Evolutionary conservation across 192 early-diverging fungal genomes (phyloP).

Genomic region (Geosiphon pyriformis): DNA sequence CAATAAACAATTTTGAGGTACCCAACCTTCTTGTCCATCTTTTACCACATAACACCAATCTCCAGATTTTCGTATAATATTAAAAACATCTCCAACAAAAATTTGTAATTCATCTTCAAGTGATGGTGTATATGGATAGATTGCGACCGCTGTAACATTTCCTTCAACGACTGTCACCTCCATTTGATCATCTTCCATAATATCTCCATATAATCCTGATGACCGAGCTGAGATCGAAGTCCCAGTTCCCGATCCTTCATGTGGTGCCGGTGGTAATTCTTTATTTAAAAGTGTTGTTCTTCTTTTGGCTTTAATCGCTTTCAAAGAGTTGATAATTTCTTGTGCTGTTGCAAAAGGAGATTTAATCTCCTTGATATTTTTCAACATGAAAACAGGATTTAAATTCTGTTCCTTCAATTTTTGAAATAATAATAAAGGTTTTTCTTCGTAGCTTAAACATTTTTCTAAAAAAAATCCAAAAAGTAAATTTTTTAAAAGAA

Average conservation of each 20-base stretch:
- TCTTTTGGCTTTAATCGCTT: constrained; percentile 22
- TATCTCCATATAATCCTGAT: constrained; percentile 31
- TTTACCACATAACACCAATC: constrained; percentile 60
- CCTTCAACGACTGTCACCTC: constrained; percentile 30
- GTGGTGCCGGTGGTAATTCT: constrained; percentile 19
- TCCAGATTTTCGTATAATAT: constrained; percentile 46
- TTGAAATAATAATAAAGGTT: constrained; percentile 66
- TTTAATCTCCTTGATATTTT: constrained; percentile 51
- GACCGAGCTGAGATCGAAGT: neutral
- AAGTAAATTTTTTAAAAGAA: neutral
- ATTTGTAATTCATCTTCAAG: constrained; percentile 58
- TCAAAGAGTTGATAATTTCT: constrained; percentile 14
- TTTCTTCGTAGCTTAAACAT: constrained; percentile 70
- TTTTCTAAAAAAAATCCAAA: constrained; percentile 42
- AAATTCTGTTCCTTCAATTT: constrained; percentile 65
- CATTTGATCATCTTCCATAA: constrained; percentile 13
- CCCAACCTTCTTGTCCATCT: constrained; percentile 50
- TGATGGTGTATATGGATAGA: constrained; percentile 57
- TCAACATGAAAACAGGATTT: constrained; percentile 68
- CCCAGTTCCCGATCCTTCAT: neutral
- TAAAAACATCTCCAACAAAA: constrained; percentile 56
- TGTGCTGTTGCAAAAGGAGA: constrained; percentile 30
- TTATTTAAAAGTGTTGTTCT: constrained; percentile 19
- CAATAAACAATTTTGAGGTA: constrained; percentile 49
- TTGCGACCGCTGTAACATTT: constrained; percentile 44